Conservation (phyloP, 2,329 filamentous ascomycete species). For the Sporothrix protearum region DNA sequence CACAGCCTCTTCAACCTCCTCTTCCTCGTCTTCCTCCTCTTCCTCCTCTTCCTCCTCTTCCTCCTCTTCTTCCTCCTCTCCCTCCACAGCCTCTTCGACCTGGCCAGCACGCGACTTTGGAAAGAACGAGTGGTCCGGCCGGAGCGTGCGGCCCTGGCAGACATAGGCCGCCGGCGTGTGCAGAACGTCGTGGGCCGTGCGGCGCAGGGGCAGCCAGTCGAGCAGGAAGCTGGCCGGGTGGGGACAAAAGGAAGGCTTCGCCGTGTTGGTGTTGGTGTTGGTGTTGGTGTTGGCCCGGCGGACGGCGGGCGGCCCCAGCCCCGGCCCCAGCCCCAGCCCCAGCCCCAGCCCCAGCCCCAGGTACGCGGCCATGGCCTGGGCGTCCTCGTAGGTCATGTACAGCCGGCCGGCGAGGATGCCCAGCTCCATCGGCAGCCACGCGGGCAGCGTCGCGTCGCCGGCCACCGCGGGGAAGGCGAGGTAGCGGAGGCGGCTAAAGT, state of each 20-base stretch:
- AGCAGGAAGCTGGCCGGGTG: conserved; percentile 48
- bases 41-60: background rate
- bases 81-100: background rate
- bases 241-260: conserved; percentile 27
- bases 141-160: conserved; percentile 49
- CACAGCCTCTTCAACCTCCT: background rate
- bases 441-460: conserved; percentile 40
- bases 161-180: conserved; percentile 59
- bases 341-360: too few species aligned
- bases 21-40: background rate
- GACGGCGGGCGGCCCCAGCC: too few species aligned
- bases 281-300: too few species aligned
- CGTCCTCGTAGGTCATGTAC: conserved; percentile 54
- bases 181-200: conserved; percentile 54
- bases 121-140: conserved; percentile 52
- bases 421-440: conserved; percentile 55
- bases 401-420: conserved; percentile 59
- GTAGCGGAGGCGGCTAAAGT: conserved; percentile 54
- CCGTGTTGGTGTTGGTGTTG: too few species aligned
- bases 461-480: conserved; percentile 51
- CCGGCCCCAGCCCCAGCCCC: too few species aligned
- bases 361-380: conserved; percentile 35
- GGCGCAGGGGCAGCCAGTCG: conserved; percentile 54
- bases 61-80: background rate
- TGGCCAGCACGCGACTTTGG: background rate